Evolutionary conservation across 2,329 filamentous ascomycete genomes (phyloP), one percentile per base, ranked within the genome.

Genomic region (Penicillium corylophilum): DNA sequence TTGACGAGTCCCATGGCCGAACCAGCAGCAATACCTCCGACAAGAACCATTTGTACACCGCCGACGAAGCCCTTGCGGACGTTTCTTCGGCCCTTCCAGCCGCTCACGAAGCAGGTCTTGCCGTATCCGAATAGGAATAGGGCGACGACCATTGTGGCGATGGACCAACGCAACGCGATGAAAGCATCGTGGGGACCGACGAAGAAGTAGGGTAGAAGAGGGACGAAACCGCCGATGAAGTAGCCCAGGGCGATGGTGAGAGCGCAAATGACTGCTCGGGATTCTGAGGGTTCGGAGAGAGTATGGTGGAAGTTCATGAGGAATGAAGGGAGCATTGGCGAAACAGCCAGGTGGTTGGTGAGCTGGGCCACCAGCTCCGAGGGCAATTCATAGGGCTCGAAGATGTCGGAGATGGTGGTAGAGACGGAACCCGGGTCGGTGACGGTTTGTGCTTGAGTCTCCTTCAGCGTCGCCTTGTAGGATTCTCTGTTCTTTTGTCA

Each of bases 101-200:
- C 71, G 16, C 61, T 66, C 38, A 73, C 69, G 43, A 72, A 72
- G 52, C 70, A 72, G 1, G 70, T 73, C 65, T 82, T 82, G 28
- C 71, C 69, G 55, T 76, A 81, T 0, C 80, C 79, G 53, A 82
- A 82, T 7, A 74, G 44, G 43, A 82, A 68, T 24, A 82, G 64
- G 1, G 78, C 74, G 18, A 80, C 56, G 1, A 69, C 71, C 57
- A 79, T 81, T 15, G 79, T 74, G n/a, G 72, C 76, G 46, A 81
- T 79, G n/a, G 76, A 79, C 61, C 73, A 74, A 53, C 74, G 75
- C 39, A 86, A 60, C 80, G 93, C 56, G 87, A 96, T 69, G 91
- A 93, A 78, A 79, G 88, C 56, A 90, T 96, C 71, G 86, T 92
- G 40, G 77, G 84, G 60, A 82, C 90, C 50, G 82, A 95, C 58